These are phyloP conservation scores for Selenicereus undatus DNA, from an alignment of 148 eudicot species.

Conservation along the genomic window DNA sequence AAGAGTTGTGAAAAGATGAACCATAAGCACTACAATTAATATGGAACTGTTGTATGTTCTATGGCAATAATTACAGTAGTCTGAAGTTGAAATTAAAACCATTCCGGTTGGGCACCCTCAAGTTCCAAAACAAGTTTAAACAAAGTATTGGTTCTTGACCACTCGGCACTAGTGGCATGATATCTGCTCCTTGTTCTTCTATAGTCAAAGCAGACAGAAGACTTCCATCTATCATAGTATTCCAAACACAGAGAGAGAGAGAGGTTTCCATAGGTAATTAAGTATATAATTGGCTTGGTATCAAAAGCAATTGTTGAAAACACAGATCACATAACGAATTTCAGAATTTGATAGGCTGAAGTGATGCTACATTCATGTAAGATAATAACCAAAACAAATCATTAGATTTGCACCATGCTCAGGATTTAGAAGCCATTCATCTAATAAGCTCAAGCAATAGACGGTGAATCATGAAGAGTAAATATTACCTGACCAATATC, in stretches of 20 bases:
- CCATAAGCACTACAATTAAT: not conserved
- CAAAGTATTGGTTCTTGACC: not conserved
- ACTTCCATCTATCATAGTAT: not conserved
- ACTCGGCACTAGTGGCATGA: not conserved
- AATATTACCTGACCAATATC: constrained; percentile 92
- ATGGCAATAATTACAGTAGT: not conserved
- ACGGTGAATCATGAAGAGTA: not conserved
- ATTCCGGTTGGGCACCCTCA: too few relatives aligned
- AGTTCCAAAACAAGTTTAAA: not conserved
- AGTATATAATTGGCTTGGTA: not conserved
- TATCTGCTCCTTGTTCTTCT: not conserved
- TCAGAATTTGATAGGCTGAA: not conserved
- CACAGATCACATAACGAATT: not conserved
- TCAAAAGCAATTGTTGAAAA: not conserved
- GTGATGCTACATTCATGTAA: not conserved
- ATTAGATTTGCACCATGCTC: not conserved
- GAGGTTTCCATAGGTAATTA: not conserved
- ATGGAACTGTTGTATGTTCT: not conserved
- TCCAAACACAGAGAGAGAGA: not conserved
- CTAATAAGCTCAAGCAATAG: not conserved
- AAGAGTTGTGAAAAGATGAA: not conserved
- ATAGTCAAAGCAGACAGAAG: not conserved
- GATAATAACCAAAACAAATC: not conserved
- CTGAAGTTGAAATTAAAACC: not conserved
- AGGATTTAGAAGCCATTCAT: not conserved